Conservation (phyloP, 805 yeast genomes). For the Torulaspora gathmanii region DNA sequence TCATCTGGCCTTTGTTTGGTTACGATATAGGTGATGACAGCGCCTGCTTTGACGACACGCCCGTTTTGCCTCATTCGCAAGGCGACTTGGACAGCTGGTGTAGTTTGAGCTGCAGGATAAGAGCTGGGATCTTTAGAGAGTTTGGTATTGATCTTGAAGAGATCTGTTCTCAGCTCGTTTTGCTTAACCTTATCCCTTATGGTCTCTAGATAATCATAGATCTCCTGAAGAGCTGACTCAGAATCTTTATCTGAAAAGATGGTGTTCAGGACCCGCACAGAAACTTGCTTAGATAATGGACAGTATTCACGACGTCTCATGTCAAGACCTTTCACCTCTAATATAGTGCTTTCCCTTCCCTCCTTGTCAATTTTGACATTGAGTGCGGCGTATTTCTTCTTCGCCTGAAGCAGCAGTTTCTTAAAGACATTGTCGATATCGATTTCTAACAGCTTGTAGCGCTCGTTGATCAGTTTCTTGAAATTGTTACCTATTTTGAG, state of each 20-base stretch:
- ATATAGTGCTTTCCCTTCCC: slow-evolving; percentile 52
- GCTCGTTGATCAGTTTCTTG: slow-evolving; percentile 79
- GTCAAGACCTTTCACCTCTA: slow-evolving; percentile 95
- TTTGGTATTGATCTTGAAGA: slow-evolving; percentile 77
- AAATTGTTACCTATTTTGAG: slow-evolving; percentile 78
- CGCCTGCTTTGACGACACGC: slow-evolving; percentile 80
- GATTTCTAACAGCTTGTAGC: slow-evolving; percentile 81
- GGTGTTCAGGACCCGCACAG: slow-evolving; percentile 66
- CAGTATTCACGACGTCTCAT: slow-evolving; percentile 96
- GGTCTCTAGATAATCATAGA: slow-evolving; percentile 66
- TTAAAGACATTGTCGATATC: slow-evolving; percentile 93
- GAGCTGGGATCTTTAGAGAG: slow-evolving; percentile 83
- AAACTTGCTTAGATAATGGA: slow-evolving; percentile 84
- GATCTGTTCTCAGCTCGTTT: slow-evolving; percentile 59
- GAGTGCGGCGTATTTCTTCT: slow-evolving; percentile 95
- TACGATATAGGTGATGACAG: slow-evolving; percentile 82
- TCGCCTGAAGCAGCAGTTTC: slow-evolving; percentile 79
- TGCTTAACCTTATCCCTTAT: slow-evolving; percentile 53
- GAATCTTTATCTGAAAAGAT: slow-evolving; percentile 70
- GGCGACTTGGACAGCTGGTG: slow-evolving; percentile 93
- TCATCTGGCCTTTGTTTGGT: slow-evolving; percentile 42
- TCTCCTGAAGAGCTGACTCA: slow-evolving; percentile 65
- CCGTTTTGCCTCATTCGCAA: slow-evolving; percentile 75
- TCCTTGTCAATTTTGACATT: slow-evolving; percentile 48
- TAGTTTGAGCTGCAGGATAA: slow-evolving; percentile 73